Evolutionary conservation across 768 basidiomycete genomes (phyloP).

Genomic region (Asterophora lycoperdoides): DNA sequence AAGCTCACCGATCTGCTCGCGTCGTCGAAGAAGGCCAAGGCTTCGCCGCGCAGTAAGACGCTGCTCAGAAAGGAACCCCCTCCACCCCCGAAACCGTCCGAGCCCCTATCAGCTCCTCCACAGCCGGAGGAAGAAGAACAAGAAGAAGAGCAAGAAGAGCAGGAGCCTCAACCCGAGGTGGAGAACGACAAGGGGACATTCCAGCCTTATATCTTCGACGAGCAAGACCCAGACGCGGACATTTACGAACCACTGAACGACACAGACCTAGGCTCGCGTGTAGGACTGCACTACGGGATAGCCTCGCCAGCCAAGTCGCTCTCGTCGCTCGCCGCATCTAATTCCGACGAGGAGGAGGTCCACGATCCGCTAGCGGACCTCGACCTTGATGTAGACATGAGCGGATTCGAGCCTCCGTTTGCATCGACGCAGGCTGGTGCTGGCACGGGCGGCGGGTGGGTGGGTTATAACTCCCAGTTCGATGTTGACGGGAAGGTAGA

Average conservation of each 20-base stretch:
- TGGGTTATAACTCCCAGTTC: slow-evolving; percentile 55
- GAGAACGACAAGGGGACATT: not conserved
- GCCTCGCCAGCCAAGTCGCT: slow-evolving; percentile 31
- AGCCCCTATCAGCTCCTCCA: not conserved
- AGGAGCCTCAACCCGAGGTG: not conserved
- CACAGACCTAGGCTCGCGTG: not conserved
- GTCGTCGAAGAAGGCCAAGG: slow-evolving; percentile 34
- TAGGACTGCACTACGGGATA: slow-evolving; percentile 14
- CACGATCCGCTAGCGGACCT: slow-evolving; percentile 9
- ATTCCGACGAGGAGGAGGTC: slow-evolving; percentile 20
- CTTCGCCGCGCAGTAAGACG: slow-evolving; percentile 19
- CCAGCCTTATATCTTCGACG: not conserved
- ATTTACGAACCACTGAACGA: slow-evolving; percentile 1
- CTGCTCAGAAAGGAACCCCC: not conserved
- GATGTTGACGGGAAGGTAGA: slow-evolving; percentile 53
- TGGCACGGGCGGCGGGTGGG: slow-evolving; percentile 22
- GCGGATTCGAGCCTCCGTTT: slow-evolving; percentile 27
- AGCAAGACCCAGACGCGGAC: not conserved
- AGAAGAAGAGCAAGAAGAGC: not conserved
- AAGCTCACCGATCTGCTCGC: slow-evolving; percentile 43
- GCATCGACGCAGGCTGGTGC: slow-evolving; percentile 30
- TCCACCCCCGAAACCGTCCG: not conserved
- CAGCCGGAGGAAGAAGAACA: not conserved
- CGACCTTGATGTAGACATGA: not conserved
- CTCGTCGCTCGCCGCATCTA: slow-evolving; percentile 31